Evolutionary conservation across 257 asterid species (phyloP), one percentile per base, ranked within the genome.

Genomic region (Przewalskia tangutica): DNA sequence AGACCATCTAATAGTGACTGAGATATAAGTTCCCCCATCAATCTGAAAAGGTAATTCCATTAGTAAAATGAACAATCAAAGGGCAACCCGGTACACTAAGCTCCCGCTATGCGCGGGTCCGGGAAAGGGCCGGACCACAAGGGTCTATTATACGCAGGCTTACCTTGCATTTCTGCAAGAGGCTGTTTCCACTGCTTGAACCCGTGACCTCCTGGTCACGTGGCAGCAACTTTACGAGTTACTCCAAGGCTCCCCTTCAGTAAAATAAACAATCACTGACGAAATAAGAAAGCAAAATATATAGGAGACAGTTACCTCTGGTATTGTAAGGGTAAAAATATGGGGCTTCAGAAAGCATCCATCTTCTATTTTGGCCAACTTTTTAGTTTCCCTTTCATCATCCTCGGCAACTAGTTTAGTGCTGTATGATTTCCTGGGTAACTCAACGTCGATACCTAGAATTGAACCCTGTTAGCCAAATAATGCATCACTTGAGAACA

Each of bases 401-500:
- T 89, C 95, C 83, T 66, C 2, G 46, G 81, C 85, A 80, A 71
- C 84, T 36, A 91, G 77, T 84, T 94, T 87, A 13, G 94, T 94
- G 48, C 79, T 58, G 83, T 91, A 96, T 9, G 92, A 87, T 87
- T 85, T 89, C 87, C 92, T 87, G 36, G 96, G 98, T 42, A 90
- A 84, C 84, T 92, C 97, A 86, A 93, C 91, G 88, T 94, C 98
- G 79, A 94, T 93, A 93, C 99, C 98, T 93, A 96, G 98, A 93
- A 96, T 84, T 89, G 99, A 96, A 96, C 98, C 99, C 99, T 96
- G 99, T 96, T 94, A 94, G 98, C 99, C 94, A 96, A 93, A 88
- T 91, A 90, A 91, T 89, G 84, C 89, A 87, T 83, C 77, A 79
- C 86, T 92, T 91, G 88, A 94, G 92, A 91, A 91, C 88, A 73